Conservation (phyloP, 108 stramenopile species). For the Nitzschia sp. region DNA sequence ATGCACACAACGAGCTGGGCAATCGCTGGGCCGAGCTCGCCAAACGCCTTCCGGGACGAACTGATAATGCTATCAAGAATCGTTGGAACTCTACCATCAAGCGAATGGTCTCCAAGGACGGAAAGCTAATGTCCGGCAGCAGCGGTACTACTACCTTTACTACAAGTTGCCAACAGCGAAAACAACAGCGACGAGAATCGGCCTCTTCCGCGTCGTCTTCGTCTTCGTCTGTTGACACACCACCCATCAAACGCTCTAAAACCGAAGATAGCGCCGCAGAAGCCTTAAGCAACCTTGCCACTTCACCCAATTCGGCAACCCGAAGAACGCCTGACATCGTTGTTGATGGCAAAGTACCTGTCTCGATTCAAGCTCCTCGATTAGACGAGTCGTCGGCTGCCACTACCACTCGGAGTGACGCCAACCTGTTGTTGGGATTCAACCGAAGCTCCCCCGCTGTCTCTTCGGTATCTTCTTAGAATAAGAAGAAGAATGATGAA, state of each 20-base stretch:
- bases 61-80: conserved; percentile 99
- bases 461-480: conserved; percentile 17
- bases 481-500: too few species aligned
- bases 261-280: conserved; percentile 35
- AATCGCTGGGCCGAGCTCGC: conserved; percentile 98
- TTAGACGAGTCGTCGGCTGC: too few species aligned
- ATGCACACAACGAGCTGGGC: conserved; percentile 77
- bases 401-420: conserved; percentile 27
- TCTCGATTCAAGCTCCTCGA: conserved; percentile 2
- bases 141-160: neutral
- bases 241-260: conserved; percentile 12
- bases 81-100: conserved; percentile 94
- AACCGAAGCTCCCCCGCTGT: conserved; percentile 37
- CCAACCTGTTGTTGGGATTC: conserved; percentile 47
- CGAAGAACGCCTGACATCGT: neutral
- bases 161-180: neutral
- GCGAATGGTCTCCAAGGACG: conserved; percentile 38
- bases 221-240: neutral
- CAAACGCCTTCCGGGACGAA: conserved; percentile 90
- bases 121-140: neutral
- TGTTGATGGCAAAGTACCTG: neutral
- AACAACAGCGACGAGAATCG: conserved; percentile 6
- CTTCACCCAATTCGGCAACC: neutral
- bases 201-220: conserved; percentile 6
- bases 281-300: conserved; percentile 21